Base-by-base conservation (phyloP, 768 basidiomycete species). In the Collybia sordida region DNA sequence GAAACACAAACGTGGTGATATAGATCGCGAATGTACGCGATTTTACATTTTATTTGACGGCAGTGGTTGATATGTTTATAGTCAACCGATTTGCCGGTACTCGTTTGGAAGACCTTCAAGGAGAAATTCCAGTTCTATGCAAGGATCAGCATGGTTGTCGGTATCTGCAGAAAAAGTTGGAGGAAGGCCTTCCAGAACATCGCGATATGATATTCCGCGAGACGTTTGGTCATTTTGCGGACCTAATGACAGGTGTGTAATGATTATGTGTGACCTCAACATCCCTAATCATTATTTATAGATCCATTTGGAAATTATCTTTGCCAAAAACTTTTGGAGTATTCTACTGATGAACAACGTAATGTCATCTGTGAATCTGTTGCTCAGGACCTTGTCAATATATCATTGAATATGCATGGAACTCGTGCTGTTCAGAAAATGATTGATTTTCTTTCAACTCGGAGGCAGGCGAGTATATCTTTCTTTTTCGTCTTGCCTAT, bases 231-330 rank as follows among this genome's bases (percentile, higher is more conserved):
- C 95, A 98, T 63, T 98, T 98, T 62, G 90, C 96, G 42, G 97
- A 98, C 59, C 79, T 99, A 53, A 99, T 99, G 97, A 98, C 93
- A 25, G 92, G 90, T 90, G 79, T 64, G 36, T 42, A 27, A 34
- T 15, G 6, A 17, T 45, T 25, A 9, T 42, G 36, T 49, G 50
- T 49, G 42, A 42, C 19, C 38, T 25, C 34, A 51, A 24, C 41
- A 42, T 17, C 51, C 43, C 51, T 45, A 47, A 5, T 37, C 1
- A 51, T 7, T 50, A 15, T 40, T 41, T 24, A 3, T 48, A 91
- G 95, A 98, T 76, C 96, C 97, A 1, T 98, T 99, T 70, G 97
- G 97, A 50, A 99, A 99, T 71, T 99, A 99, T 66, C 81, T 99
- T 49, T 98, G 96, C 70, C 97, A 99, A 72, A 98, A 98, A 70